Evolutionary conservation across 352 stramenopile species (phyloP).

Genomic region (Globisporangium paddicum): DNA sequence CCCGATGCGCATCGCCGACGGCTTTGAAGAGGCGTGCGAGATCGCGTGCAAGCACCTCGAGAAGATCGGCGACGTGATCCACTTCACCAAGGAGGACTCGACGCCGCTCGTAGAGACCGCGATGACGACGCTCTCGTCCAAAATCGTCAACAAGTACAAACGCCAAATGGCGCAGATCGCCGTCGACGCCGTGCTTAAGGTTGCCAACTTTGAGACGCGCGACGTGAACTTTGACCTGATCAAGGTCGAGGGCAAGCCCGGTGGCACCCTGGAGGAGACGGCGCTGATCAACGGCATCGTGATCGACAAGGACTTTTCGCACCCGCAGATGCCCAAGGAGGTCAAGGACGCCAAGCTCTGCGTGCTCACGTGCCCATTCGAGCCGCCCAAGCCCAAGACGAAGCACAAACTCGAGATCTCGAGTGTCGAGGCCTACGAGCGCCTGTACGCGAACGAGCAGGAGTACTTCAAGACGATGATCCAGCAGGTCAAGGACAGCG

Average conservation of each 20-base stretch:
- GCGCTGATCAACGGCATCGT: constrained; percentile 98
- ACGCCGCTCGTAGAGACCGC: constrained; percentile 95
- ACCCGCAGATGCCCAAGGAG: constrained; percentile 98
- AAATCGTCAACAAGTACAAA: constrained; percentile 99
- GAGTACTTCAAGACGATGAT: constrained; percentile 99
- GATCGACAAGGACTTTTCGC: constrained; percentile 99
- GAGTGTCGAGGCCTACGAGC: constrained; percentile 96
- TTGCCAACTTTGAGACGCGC: constrained; percentile 97
- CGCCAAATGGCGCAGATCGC: constrained; percentile 99
- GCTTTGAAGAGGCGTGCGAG: constrained; percentile 97
- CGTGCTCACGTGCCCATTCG: constrained; percentile 99
- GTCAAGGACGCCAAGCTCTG: constrained; percentile 98
- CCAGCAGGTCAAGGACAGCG: constrained; percentile 98
- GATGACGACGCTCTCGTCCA: constrained; percentile 98
- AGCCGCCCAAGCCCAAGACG: constrained; percentile 99
- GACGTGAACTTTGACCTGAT: constrained; percentile 99
- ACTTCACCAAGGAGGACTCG: constrained; percentile 95
- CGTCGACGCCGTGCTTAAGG: constrained; percentile 96
- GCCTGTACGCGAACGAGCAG: constrained; percentile 97
- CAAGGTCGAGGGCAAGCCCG: constrained; percentile 98
- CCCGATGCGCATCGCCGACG: constrained; percentile 97
- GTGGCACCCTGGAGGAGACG: constrained; percentile 96
- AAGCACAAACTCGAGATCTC: constrained; percentile 99
- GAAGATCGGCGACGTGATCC: constrained; percentile 93
- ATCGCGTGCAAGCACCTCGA: constrained; percentile 95